Base-by-base conservation (phyloP, 1,284 basidiomycete genomes). In the Austroboletus niveus region DNA sequence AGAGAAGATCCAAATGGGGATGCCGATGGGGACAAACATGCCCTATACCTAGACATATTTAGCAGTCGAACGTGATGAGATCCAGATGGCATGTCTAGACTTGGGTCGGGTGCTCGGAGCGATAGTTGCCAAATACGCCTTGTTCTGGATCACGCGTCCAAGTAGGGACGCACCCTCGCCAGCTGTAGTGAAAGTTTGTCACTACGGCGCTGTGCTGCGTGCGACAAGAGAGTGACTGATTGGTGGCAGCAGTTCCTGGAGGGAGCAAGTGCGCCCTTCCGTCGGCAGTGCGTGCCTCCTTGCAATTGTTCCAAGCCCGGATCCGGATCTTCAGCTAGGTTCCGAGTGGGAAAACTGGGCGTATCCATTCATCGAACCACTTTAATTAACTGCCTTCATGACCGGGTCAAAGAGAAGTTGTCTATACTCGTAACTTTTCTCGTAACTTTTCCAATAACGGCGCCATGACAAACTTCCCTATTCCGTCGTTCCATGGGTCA, bases 1-100 rank as follows among this genome's bases (percentile, higher is more conserved):
- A 44, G 90, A 94, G 70, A 91, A 93, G 75, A 95, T 96, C 60
- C 76, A 84, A 57, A 70, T 73, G 42, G 84, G 84, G 31, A 74
- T 93, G 55, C 82, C 87, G 35, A 79, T 84, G 72, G 75, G 79
- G 60, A 68, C 61, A 57, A 69, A 67, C 49, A 45, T 55, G 38
- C 56, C 60, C 51, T 68, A 67, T 56, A 45, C 57, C 60, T 71
- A 70, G 63, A 59, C 51, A 54, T 45, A 68, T 65, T 70, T 52
- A 65, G 69, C 52, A 53, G 60, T 60, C 35, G 52, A 40, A 51
- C 42, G 30, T 42, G 52, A 55, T 55, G 17, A 68, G 68, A 69
- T 69, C 54, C 47, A 58, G 57, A 60, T 61, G 50, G 10, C 38
- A 24, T 40, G 39, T 14, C 52, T 53, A 49, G 55, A 48, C 53